Percentiles rank a stretch among this genome's conserved stretches.
Evolutionary conservation across 2,329 filamentous ascomycete genomes (phyloP).

Genomic region (Hortaea sp.): DNA sequence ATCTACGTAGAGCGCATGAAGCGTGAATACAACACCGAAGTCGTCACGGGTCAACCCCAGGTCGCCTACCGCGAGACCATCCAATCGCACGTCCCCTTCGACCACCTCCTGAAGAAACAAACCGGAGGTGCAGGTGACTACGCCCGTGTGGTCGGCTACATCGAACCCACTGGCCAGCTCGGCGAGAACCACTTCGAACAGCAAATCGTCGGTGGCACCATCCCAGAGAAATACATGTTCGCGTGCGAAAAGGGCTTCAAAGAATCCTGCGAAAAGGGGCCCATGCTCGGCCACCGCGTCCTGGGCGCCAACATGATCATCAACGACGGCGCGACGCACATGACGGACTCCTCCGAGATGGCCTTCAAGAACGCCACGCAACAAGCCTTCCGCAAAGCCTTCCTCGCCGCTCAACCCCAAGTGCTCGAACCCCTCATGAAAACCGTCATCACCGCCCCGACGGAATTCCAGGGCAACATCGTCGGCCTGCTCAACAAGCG

Average conservation of each 20-base stretch:
- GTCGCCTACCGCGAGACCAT: conserved; percentile 97
- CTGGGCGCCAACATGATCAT: conserved; percentile 84
- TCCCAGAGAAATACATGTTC: conserved; percentile 89
- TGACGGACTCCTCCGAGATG: conserved; percentile 95
- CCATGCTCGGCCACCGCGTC: conserved; percentile 84
- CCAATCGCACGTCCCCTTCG: conserved; percentile 67
- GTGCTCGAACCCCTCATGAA: conserved; percentile 97
- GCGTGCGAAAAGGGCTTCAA: conserved; percentile 95
- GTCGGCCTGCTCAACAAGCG: conserved; percentile 95
- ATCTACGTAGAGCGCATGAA: conserved; percentile 97
- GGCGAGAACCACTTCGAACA: conserved; percentile 76
- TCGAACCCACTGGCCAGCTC: conserved; percentile 71
- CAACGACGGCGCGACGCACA: conserved; percentile 93
- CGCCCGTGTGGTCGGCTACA: conserved; percentile 80
- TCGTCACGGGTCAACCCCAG: conserved; percentile 88
- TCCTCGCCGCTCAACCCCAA: conserved; percentile 67
- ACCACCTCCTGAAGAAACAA: conserved; percentile 91
- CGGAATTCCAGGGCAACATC: conserved; percentile 95
- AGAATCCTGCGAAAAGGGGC: conserved; percentile 70
- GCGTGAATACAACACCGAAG: conserved; percentile 93
- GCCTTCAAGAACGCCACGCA: conserved; percentile 91
- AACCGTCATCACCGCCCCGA: conserved; percentile 88
- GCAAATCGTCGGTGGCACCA: conserved; percentile 77
- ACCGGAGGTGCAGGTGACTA: conserved; percentile 92
- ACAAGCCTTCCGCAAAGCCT: conserved; percentile 92